These are phyloP conservation scores for Citrullus colocynthis DNA, from an alignment of 306 rosid genomes.

Conservation along the genomic window DNA sequence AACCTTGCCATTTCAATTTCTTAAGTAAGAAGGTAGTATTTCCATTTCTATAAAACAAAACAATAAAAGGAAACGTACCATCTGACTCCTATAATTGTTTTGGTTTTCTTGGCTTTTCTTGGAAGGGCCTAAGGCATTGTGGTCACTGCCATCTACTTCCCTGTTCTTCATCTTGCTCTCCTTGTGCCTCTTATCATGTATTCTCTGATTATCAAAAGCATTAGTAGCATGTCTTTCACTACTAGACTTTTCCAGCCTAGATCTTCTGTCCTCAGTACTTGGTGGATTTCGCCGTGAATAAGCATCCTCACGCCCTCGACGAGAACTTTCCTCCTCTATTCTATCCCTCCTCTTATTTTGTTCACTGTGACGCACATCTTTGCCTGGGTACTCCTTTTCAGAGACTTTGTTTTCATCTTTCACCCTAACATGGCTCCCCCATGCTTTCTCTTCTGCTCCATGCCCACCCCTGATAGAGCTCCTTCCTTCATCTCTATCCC, in stretches of 20 bases:
- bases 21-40: neutral
- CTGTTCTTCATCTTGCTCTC: constrained; percentile 66
- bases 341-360: constrained; percentile 70
- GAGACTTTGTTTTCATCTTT: constrained; percentile 62
- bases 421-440: constrained; percentile 56
- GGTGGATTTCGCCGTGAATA: constrained; percentile 51
- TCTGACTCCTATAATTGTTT: constrained; percentile 52
- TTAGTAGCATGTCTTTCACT: constrained; percentile 53
- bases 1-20: neutral
- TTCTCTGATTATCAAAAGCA: constrained; percentile 53
- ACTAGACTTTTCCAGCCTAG: constrained; percentile 70
- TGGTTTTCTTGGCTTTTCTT: constrained; percentile 66
- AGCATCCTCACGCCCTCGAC: constrained; percentile 65
- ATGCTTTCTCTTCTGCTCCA: constrained; percentile 61
- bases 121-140: constrained; percentile 33
- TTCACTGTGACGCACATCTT: constrained; percentile 62
- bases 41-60: neutral
- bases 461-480: constrained; percentile 56
- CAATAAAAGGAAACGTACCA: constrained; percentile 53
- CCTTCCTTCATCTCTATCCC: constrained; percentile 80
- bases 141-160: constrained; percentile 49
- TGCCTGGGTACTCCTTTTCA: constrained; percentile 62
- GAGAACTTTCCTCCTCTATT: constrained; percentile 51
- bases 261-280: constrained; percentile 53
- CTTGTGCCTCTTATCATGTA: constrained; percentile 55